A percentile compares a stretch with the other conserved stretches of the same genome.
These are phyloP conservation scores for Bretschneidera sinensis DNA, from an alignment of 345 rosid genomes.

Conservation along the genomic window DNA sequence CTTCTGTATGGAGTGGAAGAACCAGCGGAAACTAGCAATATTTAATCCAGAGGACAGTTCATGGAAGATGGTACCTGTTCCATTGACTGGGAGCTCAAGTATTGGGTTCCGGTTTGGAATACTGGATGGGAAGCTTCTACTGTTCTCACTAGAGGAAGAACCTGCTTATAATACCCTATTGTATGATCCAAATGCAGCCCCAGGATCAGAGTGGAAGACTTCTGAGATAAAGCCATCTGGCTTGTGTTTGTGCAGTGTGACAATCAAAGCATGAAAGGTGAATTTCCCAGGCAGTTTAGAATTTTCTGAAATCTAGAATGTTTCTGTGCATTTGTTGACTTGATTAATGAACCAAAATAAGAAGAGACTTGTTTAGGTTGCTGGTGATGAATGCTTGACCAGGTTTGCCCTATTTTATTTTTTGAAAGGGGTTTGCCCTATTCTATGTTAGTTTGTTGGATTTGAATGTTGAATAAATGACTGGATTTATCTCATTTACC, in stretches of 20 bases:
- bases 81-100: slow-evolving; percentile 63
- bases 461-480: too few relatives aligned
- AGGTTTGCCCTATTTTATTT: background rate
- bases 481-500: too few relatives aligned
- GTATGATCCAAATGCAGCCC: slow-evolving; percentile 72
- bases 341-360: too few relatives aligned
- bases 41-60: slow-evolving; percentile 56
- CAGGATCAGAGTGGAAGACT: slow-evolving; percentile 71
- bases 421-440: too few relatives aligned
- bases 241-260: slow-evolving; percentile 62
- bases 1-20: slow-evolving; percentile 88
- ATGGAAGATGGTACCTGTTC: slow-evolving; percentile 77
- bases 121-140: slow-evolving; percentile 63
- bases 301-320: background rate
- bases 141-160: slow-evolving; percentile 54
- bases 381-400: background rate
- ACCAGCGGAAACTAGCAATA: slow-evolving; percentile 71
- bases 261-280: slow-evolving; percentile 53
- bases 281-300: background rate
- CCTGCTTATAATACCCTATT: slow-evolving; percentile 48
- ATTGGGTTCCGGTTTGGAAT: slow-evolving; percentile 73
- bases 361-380: too few relatives aligned
- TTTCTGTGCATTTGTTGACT: background rate
- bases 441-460: background rate
- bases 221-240: slow-evolving; percentile 68